Conservation (phyloP, 1,139 yeast species). For the Yamadazyma sp. region DNA sequence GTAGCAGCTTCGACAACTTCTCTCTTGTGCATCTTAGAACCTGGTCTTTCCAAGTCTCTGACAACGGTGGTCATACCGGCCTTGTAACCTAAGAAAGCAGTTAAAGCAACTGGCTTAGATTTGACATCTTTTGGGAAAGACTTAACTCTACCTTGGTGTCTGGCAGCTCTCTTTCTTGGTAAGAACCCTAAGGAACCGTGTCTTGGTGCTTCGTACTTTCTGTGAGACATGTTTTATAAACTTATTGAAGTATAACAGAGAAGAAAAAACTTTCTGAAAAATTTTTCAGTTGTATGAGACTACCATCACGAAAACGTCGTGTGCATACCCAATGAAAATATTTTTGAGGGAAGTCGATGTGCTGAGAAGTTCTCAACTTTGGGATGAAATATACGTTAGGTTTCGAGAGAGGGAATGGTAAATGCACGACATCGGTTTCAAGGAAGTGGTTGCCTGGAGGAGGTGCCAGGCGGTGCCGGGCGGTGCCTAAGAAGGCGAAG, state of each 20-base stretch:
- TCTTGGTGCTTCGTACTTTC: slow-evolving; percentile 99
- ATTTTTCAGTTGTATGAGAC: slow-evolving; percentile 6
- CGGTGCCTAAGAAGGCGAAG: no score
- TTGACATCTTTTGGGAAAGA: slow-evolving; percentile 99
- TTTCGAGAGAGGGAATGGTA: no score
- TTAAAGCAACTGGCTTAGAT: slow-evolving; percentile 97
- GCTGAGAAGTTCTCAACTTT: neutral
- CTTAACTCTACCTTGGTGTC: slow-evolving; percentile 98
- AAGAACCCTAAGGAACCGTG: slow-evolving; percentile 99
- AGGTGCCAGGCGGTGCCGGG: no score
- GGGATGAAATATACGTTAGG: no score
- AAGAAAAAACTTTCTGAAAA: slow-evolving; percentile 4
- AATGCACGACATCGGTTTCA: no score
- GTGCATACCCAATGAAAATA: slow-evolving; percentile 1
- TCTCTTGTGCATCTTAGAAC: slow-evolving; percentile 99
- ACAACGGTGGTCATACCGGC: slow-evolving; percentile 99
- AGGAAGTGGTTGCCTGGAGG: no score
- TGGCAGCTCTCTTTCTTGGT: slow-evolving; percentile 99
- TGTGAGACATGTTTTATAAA: slow-evolving; percentile 79
- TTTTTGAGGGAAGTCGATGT: neutral
- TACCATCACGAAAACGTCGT: neutral
- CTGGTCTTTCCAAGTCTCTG: slow-evolving; percentile 99
- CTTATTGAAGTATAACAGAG: slow-evolving; percentile 4
- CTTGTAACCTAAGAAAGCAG: slow-evolving; percentile 99
- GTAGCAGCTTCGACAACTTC: slow-evolving; percentile 99